Percentiles rank a stretch among this genome's conserved stretches.
phyloP scores from a whole-genome alignment of 106 monocot species.

The Platanthera guangdongensis region DNA sequence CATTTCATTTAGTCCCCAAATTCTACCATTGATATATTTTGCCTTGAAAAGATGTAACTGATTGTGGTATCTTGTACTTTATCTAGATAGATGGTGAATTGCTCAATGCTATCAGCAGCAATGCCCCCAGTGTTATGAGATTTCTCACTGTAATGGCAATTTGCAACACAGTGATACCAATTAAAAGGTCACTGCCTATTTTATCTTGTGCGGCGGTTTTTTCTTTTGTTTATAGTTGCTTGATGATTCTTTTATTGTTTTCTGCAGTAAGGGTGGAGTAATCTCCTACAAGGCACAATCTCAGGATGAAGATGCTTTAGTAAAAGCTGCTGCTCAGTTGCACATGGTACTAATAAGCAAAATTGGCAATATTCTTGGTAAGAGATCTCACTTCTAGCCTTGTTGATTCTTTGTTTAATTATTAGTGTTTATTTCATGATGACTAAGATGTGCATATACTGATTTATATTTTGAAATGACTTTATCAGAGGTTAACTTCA shows the following conservation, averaged over 20 bases:
- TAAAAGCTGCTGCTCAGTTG: conserved; percentile 71
- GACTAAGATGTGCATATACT: not conserved
- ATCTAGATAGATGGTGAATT: conserved; percentile 70
- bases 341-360: conserved; percentile 70
- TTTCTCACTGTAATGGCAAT: conserved; percentile 90
- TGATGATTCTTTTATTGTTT: not conserved
- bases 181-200: conserved; percentile 52
- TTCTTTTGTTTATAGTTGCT: not conserved
- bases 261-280: conserved; percentile 41
- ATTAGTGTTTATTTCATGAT: not conserved
- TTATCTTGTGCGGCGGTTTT: not conserved
- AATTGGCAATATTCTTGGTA: conserved; percentile 59
- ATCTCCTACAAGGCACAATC: conserved; percentile 88
- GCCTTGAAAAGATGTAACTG: not conserved
- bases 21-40: not conserved
- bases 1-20: not conserved
- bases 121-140: conserved; percentile 58
- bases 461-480: not conserved
- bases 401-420: not conserved
- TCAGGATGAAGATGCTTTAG: conserved; percentile 97
- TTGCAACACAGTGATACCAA: conserved; percentile 87
- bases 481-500: conserved; percentile 56
- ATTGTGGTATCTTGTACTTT: conserved; percentile 15
- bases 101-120: conserved; percentile 59
- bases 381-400: conserved; percentile 4